These are phyloP conservation scores for Corylus americana DNA, from an alignment of 306 rosid genomes.

Conservation along the genomic window DNA sequence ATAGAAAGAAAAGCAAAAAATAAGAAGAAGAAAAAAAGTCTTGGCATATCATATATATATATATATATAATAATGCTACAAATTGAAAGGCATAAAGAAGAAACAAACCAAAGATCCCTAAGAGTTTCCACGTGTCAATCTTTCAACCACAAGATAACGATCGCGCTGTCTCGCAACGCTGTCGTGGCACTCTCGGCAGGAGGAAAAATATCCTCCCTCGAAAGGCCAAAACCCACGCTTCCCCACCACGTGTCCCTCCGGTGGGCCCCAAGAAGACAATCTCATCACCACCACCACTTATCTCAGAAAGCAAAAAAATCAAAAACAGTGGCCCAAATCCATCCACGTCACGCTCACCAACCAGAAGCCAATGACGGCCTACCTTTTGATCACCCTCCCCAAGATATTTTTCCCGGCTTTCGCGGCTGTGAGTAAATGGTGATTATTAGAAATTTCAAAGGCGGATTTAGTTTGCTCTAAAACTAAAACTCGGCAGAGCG, in stretches of 20 bases:
- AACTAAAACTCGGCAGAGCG: slow-evolving; percentile 26
- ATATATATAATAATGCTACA: too few relatives aligned
- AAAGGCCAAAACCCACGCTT: background rate
- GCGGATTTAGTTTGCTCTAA: slow-evolving; percentile 32
- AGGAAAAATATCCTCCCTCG: slow-evolving; percentile 35
- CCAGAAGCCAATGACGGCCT: slow-evolving; percentile 32
- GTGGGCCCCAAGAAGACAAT: slow-evolving; percentile 27
- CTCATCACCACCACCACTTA: background rate
- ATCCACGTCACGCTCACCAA: slow-evolving; percentile 39
- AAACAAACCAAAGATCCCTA: too few relatives aligned
- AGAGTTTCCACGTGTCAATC: slow-evolving; percentile 32
- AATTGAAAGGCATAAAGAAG: too few relatives aligned
- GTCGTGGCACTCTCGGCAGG: slow-evolving; percentile 13
- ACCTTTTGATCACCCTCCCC: slow-evolving; percentile 39
- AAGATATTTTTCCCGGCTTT: slow-evolving; percentile 43
- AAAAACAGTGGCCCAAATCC: slow-evolving; percentile 27
- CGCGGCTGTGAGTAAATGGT: slow-evolving; percentile 35
- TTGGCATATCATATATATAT: too few relatives aligned
- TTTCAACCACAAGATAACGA: slow-evolving; percentile 31
- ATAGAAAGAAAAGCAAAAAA: too few relatives aligned
- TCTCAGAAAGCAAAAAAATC: slow-evolving; percentile 16
- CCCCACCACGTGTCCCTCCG: slow-evolving; percentile 8
- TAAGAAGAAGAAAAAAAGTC: too few relatives aligned
- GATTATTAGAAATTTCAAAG: background rate
- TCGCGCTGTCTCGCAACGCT: background rate